phyloP scores from a whole-genome alignment of 2,329 filamentous ascomycete genomes.

The Dichotomopilus funicola region DNA sequence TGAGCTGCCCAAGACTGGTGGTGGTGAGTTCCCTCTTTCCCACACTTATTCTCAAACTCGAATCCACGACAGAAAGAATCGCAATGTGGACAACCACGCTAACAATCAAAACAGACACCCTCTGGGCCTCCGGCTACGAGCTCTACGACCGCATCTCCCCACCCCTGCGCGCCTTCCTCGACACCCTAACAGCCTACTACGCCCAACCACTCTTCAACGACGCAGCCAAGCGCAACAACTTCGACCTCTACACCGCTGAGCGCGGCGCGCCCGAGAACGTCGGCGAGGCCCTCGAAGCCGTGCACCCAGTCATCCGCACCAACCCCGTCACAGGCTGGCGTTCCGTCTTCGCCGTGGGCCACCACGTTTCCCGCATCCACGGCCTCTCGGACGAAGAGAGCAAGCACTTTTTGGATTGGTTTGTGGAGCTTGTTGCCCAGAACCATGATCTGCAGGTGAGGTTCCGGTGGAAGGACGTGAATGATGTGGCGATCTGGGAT shows the following conservation, averaged over 20 bases:
- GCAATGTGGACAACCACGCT: too few species aligned
- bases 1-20: slow-evolving; percentile 48
- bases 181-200: slow-evolving; percentile 50
- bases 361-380: slow-evolving; percentile 46
- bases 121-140: slow-evolving; percentile 63
- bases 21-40: slow-evolving; percentile 33
- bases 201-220: slow-evolving; percentile 45
- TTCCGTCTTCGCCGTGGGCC: slow-evolving; percentile 45
- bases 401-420: slow-evolving; percentile 44
- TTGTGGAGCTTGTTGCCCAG: slow-evolving; percentile 43
- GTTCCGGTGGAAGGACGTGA: slow-evolving; percentile 36
- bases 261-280: slow-evolving; percentile 47
- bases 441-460: slow-evolving; percentile 53
- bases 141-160: slow-evolving; percentile 57
- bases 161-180: slow-evolving; percentile 51
- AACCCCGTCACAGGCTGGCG: slow-evolving; percentile 56
- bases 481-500: slow-evolving; percentile 52
- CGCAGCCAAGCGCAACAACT: slow-evolving; percentile 38
- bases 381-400: slow-evolving; percentile 43
- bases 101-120: slow-evolving; percentile 39
- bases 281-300: slow-evolving; percentile 40
- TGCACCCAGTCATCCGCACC: slow-evolving; percentile 50
- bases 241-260: slow-evolving; percentile 39
- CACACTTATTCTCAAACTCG: background rate
- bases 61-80: too few species aligned